Base-by-base conservation (phyloP, 129 eudicot species). In the Flaveria bidentis region DNA sequence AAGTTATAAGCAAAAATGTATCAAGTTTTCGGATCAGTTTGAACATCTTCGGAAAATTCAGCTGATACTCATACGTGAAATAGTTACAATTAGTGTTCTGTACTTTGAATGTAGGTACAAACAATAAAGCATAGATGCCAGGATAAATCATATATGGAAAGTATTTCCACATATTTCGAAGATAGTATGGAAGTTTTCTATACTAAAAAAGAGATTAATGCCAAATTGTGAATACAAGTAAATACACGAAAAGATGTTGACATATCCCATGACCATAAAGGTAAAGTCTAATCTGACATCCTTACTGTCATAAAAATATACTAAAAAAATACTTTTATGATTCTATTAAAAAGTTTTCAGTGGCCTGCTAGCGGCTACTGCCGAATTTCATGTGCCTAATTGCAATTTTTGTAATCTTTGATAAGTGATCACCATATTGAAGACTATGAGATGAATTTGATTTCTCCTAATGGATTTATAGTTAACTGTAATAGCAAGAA, bases 371-470 rank as follows among this genome's bases (percentile, higher is more conserved):
- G 4, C 16, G 57, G 57, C 17, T 16, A 52, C 22, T 52, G 22
- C 61, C 61, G 12, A 55, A 17, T 55, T 17, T 55, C 61, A 55
- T 2, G 26, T n/a, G 20, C 58, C 58, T 49, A 49, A 52, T 17
- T 55, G 61, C 26, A 55, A 55, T 18, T 71, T 71, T 25, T 8
- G 46, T 50, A 9, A 28, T 50, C 57, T 46, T 69, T 46, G 10
- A 69, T 25, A 44, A 49, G 62, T 49, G 55, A 25, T 6, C 16
- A 26, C 47, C 9, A 49, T 50, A 71, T 7, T 49, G 25, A 71
- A 71, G 9, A 49, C 47, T 60, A 70, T 70, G 15, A 50, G 46
- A 49, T 71, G 63, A 57, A 16, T 26, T 50, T 57, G 12, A 72
- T 17, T n/a, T 72, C n/a, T 53, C 33, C 36, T 10, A 17, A 71